These are phyloP conservation scores for Saccharomycopsis hybrid DNA, from an alignment of 1,139 yeast genomes.

Conservation along the genomic window DNA sequence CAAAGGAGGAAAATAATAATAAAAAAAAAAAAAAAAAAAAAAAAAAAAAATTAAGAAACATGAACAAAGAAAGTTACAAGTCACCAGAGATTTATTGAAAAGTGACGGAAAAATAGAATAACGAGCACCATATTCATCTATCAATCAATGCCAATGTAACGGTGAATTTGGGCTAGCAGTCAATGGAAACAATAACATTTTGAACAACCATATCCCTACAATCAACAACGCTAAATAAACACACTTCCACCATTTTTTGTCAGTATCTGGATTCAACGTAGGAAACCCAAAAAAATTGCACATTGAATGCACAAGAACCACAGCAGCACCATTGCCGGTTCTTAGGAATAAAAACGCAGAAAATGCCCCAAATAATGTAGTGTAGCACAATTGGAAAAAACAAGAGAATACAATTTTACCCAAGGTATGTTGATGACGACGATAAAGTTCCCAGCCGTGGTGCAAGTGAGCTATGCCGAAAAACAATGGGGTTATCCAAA, in stretches of 20 bases:
- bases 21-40: too few species aligned
- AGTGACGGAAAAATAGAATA: too few species aligned
- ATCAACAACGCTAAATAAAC: constrained; percentile 40
- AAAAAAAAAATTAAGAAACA: too few species aligned
- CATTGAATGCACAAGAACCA: constrained; percentile 57
- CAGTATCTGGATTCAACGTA: constrained; percentile 25
- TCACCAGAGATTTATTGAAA: too few species aligned
- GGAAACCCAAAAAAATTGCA: constrained; percentile 87
- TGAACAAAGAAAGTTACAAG: too few species aligned
- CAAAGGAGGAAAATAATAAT: too few species aligned
- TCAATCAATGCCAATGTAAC: constrained; percentile 13
- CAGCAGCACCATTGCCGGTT: constrained; percentile 54
- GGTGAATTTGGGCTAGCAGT: constrained; percentile 23
- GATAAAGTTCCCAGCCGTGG: constrained; percentile 59
- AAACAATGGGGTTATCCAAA: constrained; percentile 52
- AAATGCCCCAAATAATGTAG: constrained; percentile 73
- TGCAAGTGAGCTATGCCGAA: constrained; percentile 93
- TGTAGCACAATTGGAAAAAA: constrained; percentile 59
- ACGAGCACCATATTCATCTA: not conserved
- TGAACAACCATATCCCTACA: constrained; percentile 39
- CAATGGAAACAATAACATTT: constrained; percentile 22
- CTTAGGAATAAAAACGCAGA: constrained; percentile 55
- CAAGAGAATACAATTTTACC: constrained; percentile 37
- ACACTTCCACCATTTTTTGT: constrained; percentile 24
- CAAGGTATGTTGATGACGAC: constrained; percentile 27